These are phyloP conservation scores for Oldenlandia corymbosa DNA, from an alignment of 257 asterid species.

Conservation along the genomic window DNA sequence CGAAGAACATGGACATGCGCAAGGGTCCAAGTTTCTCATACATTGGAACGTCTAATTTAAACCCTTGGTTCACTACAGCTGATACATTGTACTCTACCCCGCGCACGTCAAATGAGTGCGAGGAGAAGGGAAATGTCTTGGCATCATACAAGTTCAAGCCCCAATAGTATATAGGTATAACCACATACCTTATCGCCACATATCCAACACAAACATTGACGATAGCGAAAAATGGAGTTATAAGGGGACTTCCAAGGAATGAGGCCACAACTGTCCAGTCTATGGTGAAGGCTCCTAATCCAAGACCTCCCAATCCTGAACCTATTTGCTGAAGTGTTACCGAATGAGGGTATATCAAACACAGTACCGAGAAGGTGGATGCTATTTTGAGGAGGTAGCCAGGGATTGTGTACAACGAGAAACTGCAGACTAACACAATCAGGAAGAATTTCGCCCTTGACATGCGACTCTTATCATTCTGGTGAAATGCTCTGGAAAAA, in stretches of 20 bases:
- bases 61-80: conserved; percentile 49
- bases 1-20: conserved; percentile 46
- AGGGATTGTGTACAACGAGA: conserved; percentile 51
- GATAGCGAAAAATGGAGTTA: conserved; percentile 65
- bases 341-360: conserved; percentile 45
- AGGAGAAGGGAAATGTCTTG: conserved; percentile 53
- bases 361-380: conserved; percentile 43
- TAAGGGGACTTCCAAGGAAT: conserved; percentile 52
- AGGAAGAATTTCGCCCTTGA: conserved; percentile 57
- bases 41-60: conserved; percentile 42
- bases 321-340: conserved; percentile 56
- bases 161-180: conserved; percentile 58
- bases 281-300: conserved; percentile 47
- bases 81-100: conserved; percentile 49
- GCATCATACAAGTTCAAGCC: conserved; percentile 50
- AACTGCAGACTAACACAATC: conserved; percentile 47
- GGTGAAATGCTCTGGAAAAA: conserved; percentile 76
- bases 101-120: conserved; percentile 21
- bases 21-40: conserved; percentile 42
- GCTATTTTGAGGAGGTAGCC: conserved; percentile 43
- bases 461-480: conserved; percentile 29
- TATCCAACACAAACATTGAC: conserved; percentile 50
- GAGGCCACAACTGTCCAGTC: conserved; percentile 62
- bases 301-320: conserved; percentile 64
- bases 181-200: conserved; percentile 24